A percentile compares a stretch with the other conserved stretches of the same genome.
Evolutionary conservation across 2,329 filamentous ascomycete genomes (phyloP).

Genomic region (Fusarium tricinctum): DNA sequence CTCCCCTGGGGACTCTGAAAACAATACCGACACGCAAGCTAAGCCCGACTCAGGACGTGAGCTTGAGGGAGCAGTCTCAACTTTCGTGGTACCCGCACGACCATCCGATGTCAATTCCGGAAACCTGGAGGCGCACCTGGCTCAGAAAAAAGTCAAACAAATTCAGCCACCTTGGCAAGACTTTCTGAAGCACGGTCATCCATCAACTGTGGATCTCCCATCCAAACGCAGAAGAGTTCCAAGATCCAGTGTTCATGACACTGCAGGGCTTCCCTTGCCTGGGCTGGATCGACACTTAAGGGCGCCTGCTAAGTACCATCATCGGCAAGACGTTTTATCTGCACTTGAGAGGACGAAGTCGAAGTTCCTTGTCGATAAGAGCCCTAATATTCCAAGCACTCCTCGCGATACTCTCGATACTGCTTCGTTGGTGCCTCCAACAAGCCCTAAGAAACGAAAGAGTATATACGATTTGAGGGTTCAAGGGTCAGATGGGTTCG

Average conservation of each 20-base stretch:
- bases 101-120: background rate
- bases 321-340: conserved; percentile 48
- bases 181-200: conserved; percentile 24
- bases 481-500: background rate
- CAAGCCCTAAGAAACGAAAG: conserved; percentile 24
- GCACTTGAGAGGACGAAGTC: conserved; percentile 49
- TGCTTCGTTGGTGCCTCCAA: background rate
- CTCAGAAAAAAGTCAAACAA: conserved; percentile 4
- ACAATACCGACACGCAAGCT: background rate
- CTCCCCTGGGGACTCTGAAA: background rate
- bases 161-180: conserved; percentile 26
- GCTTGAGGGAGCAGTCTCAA: background rate
- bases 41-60: background rate
- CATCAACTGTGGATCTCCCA: background rate
- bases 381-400: conserved; percentile 14
- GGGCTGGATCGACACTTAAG: conserved; percentile 44
- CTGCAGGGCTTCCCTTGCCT: conserved; percentile 44
- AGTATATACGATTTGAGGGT: conserved; percentile 6
- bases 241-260: conserved; percentile 33
- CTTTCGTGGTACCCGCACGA: conserved; percentile 7
- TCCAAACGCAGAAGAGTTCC: conserved; percentile 35
- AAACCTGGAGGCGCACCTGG: background rate
- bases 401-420: background rate
- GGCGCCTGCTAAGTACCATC: conserved; percentile 23
- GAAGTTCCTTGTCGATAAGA: conserved; percentile 48